A percentile compares a stretch with the other conserved stretches of the same genome.
These are phyloP conservation scores for Polytrichum commune DNA, from an alignment of 225 moss, liverwort and hornwort species.

Conservation along the genomic window DNA sequence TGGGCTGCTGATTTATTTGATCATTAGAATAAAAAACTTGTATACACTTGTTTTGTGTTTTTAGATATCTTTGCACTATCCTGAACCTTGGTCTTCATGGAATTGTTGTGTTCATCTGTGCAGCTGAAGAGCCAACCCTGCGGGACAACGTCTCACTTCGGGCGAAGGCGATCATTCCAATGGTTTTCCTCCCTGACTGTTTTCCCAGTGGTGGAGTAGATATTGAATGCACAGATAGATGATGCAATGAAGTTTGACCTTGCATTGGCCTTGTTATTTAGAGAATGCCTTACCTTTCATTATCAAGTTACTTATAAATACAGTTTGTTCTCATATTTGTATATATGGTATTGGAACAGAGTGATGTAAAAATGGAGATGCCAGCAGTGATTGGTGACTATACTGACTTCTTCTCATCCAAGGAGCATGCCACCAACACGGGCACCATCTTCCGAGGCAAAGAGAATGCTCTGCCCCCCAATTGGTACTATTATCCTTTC, in stretches of 20 bases:
- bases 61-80: too few relatives aligned
- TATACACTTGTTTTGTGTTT: too few relatives aligned
- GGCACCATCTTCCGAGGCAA: slow-evolving; percentile 71
- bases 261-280: too few relatives aligned
- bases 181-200: slow-evolving; percentile 13
- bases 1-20: too few relatives aligned
- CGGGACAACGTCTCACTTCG: slow-evolving; percentile 62
- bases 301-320: too few relatives aligned
- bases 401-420: slow-evolving; percentile 97
- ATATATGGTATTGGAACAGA: slow-evolving; percentile 30
- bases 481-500: slow-evolving; percentile 46
- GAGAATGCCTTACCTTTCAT: too few relatives aligned
- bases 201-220: too few relatives aligned
- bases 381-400: slow-evolving; percentile 91
- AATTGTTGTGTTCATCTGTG: background rate
- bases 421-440: slow-evolving; percentile 79
- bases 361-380: slow-evolving; percentile 84
- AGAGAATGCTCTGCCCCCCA: slow-evolving; percentile 81
- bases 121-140: slow-evolving; percentile 78
- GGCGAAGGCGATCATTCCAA: slow-evolving; percentile 60
- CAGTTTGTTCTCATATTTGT: too few relatives aligned
- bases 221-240: too few relatives aligned
- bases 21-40: too few relatives aligned
- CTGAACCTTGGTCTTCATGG: too few relatives aligned
- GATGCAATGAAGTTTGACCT: too few relatives aligned